phyloP scores from a whole-genome alignment of 78 protist species.

The Polysphondylium violaceum region DNA sequence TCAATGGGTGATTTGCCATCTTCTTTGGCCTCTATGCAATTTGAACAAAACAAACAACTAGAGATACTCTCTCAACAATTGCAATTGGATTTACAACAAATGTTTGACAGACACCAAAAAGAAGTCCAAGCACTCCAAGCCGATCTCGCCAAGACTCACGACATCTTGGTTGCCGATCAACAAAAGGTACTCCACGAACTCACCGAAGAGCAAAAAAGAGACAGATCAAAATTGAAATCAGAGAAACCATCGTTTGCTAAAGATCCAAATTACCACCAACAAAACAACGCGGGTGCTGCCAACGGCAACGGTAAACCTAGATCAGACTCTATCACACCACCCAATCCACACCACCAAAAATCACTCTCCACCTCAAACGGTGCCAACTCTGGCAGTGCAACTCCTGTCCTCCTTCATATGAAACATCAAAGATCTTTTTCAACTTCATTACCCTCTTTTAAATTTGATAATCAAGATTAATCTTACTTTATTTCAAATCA shows the following conservation, averaged over 20 bases:
- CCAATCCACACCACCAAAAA: neutral
- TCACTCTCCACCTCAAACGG: conserved; percentile 1
- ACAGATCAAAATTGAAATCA: conserved; percentile 24
- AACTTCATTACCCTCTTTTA: conserved; percentile 56
- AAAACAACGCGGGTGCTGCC: neutral
- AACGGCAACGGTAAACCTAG: neutral
- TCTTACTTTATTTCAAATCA: neutral
- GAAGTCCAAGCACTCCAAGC: conserved; percentile 10
- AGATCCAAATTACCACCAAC: conserved; percentile 14
- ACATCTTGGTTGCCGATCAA: conserved; percentile 40
- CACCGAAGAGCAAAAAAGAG: conserved; percentile 69
- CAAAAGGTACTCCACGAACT: conserved; percentile 58
- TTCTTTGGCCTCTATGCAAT: conserved; percentile 49
- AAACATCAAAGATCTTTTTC: conserved; percentile 73
- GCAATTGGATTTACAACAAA: conserved; percentile 31
- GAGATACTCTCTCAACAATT: conserved; percentile 51
- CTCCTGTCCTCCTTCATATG: conserved; percentile 24
- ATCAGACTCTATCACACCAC: neutral
- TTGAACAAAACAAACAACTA: conserved; percentile 69
- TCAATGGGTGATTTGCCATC: conserved; percentile 49
- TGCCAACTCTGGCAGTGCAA: neutral
- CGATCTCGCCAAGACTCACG: conserved; percentile 12
- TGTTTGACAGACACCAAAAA: conserved; percentile 60
- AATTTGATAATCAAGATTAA: conserved; percentile 51
- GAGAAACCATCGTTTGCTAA: conserved; percentile 47